Percentiles rank a stretch among this genome's conserved stretches.
Conservation (phyloP, 495 filamentous ascomycete genomes). For the Pyrenula massariospora region DNA sequence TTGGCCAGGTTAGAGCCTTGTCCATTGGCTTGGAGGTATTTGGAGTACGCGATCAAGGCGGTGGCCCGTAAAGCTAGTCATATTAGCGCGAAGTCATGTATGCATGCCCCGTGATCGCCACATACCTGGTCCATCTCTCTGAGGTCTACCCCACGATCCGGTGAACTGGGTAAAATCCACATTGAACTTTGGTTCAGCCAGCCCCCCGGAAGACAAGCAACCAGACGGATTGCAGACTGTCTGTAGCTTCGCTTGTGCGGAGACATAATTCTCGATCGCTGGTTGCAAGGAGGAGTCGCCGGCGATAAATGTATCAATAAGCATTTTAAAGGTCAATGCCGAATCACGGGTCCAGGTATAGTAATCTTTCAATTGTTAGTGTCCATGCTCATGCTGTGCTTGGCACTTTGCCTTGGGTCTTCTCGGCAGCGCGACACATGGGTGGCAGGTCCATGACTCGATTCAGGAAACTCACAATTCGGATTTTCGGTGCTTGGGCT, state of each 20-base stretch:
- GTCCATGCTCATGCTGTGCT: neutral
- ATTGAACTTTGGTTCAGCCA: conserved; percentile 52
- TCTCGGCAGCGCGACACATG: neutral
- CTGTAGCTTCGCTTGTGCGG: conserved; percentile 40
- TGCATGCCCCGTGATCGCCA: neutral
- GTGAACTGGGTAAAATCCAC: conserved; percentile 40
- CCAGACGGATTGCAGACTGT: conserved; percentile 43
- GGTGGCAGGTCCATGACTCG: no score
- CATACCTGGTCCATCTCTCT: conserved; percentile 44
- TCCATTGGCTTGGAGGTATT: conserved; percentile 24
- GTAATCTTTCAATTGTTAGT: conserved; percentile 26
- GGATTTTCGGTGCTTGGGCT: conserved; percentile 42
- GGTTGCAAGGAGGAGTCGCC: conserved; percentile 26
- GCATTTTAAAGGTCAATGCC: conserved; percentile 39
- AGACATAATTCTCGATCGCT: conserved; percentile 40
- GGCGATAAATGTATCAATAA: conserved; percentile 37
- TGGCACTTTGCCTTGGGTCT: neutral
- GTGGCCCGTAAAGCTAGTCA: conserved; percentile 20
- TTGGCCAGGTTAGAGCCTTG: conserved; percentile 21
- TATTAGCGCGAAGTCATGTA: neutral
- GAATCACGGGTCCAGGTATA: conserved; percentile 53
- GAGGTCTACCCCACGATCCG: conserved; percentile 50
- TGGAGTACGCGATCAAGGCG: conserved; percentile 22
- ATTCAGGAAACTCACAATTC: conserved; percentile 31
- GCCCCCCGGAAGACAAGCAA: conserved; percentile 33